Percentiles rank a stretch among this genome's conserved stretches.
Conservation (phyloP, 257 asterid species). For the Plantago major region DNA sequence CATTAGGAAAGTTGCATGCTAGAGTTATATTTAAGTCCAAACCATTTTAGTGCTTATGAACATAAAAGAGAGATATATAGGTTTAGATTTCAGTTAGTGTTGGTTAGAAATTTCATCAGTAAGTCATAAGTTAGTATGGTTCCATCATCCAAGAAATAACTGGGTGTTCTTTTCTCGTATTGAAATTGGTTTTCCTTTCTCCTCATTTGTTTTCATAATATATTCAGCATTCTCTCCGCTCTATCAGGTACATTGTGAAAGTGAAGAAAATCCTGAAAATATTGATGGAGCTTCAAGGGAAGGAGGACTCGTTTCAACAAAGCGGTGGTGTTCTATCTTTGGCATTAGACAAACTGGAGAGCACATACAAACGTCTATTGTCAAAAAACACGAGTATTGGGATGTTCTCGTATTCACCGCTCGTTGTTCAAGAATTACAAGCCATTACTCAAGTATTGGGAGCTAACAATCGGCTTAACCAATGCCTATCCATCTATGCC, state of each 20-base stretch:
- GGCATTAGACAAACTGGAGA: constrained; percentile 50
- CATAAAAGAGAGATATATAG: no score
- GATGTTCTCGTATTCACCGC: constrained; percentile 22
- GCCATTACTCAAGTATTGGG: constrained; percentile 45
- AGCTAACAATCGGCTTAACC: constrained; percentile 39
- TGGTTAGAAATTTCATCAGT: no score
- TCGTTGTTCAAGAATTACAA: constrained; percentile 39
- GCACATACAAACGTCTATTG: constrained; percentile 37
- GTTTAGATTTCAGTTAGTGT: no score
- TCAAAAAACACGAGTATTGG: constrained; percentile 18
- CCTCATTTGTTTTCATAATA: not conserved
- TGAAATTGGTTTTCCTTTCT: not conserved
- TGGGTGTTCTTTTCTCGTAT: no score
- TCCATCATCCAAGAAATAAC: no score
- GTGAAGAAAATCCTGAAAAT: constrained; percentile 37
- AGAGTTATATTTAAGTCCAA: not conserved
- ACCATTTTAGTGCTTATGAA: no score
- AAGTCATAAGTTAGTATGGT: no score
- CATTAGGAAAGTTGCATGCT: not conserved
- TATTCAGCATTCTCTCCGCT: not conserved
- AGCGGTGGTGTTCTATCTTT: constrained; percentile 38
- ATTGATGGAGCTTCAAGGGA: constrained; percentile 39
- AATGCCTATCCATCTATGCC: constrained; percentile 42
- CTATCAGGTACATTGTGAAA: constrained; percentile 5
- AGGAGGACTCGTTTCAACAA: constrained; percentile 27